phyloP scores from a whole-genome alignment of 163 green algal species.

The Volvox carteri region DNA sequence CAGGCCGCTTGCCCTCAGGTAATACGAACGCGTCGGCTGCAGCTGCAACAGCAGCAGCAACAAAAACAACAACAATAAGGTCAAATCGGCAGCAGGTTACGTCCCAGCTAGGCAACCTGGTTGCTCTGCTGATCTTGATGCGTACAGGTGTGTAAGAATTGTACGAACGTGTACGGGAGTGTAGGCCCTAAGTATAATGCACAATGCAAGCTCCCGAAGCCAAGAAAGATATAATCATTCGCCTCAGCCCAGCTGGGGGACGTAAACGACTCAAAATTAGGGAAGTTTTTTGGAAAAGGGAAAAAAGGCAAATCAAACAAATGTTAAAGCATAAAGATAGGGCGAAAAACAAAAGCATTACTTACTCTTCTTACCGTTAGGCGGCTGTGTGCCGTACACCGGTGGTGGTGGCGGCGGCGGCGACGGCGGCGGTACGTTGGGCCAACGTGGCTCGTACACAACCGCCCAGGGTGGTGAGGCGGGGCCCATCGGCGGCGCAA shows the following conservation, averaged over 20 bases:
- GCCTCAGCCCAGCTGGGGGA: no score
- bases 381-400: background rate
- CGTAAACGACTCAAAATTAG: no score
- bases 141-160: background rate
- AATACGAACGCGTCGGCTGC: background rate
- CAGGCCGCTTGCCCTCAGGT: background rate
- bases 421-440: background rate
- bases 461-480: background rate
- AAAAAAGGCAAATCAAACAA: background rate
- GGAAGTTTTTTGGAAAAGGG: no score
- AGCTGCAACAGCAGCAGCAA: background rate
- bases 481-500: background rate
- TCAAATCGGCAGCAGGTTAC: no score
- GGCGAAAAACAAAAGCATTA: background rate
- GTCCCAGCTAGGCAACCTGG: background rate
- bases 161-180: background rate
- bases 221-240: background rate
- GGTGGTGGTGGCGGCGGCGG: no score
- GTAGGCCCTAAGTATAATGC: background rate
- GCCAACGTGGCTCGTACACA: background rate
- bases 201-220: background rate
- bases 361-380: background rate
- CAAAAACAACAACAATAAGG: background rate
- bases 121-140: background rate
- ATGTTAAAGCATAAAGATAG: background rate